Base-by-base conservation (phyloP, 83 land plant species). In the Picea mariana region DNA sequence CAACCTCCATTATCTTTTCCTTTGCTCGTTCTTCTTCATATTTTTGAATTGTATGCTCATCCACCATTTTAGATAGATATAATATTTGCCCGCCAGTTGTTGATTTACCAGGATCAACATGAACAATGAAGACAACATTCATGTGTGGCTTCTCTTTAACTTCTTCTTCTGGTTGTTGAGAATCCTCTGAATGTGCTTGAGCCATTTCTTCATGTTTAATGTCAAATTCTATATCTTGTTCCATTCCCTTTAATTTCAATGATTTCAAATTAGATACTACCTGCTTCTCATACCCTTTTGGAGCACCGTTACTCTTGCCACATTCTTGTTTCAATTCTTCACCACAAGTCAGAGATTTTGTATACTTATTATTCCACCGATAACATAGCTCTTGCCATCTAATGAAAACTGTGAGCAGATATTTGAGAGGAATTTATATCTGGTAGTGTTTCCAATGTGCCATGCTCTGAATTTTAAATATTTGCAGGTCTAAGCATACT, bases 1-100 rank as follows among this genome's bases (percentile, higher is more conserved):
- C 99, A 88, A 98, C 99, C 85, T 98, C 99, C 60, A 96, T 96
- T 8, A 97, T 98, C 66, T 87, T 98, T 8, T 99, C 99, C 99
- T 96, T 98, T 42, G 88, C 87, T 16, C 99, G 88, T 82, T 98
- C 99, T 81, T 98, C 99, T 83, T 98, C 99, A 91, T 95, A 97
- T 75, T 97, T 97, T 84, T 97, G 99, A 78, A 97, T 97, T 20
- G 98, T 97, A 49, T 97, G 91, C 24, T 97, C 98, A 89, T 97
- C 99, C 67, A 97, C 99, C 89, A 92, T 95, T 59, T 27, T 27
- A 27, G 0, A 27, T 27, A 27, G 31, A 27, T 27, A 27, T 27
- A 27, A 27, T 27, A 27, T 91, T 86, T 97, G 98, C 6, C 99
- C 99, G 44, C 98, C 98, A 85, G 81, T 93, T 55, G 98, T 97